A percentile compares a stretch with the other conserved stretches of the same genome.
phyloP scores from a whole-genome alignment of 2,329 filamentous ascomycete genomes.

The Thelonectria rubi region DNA sequence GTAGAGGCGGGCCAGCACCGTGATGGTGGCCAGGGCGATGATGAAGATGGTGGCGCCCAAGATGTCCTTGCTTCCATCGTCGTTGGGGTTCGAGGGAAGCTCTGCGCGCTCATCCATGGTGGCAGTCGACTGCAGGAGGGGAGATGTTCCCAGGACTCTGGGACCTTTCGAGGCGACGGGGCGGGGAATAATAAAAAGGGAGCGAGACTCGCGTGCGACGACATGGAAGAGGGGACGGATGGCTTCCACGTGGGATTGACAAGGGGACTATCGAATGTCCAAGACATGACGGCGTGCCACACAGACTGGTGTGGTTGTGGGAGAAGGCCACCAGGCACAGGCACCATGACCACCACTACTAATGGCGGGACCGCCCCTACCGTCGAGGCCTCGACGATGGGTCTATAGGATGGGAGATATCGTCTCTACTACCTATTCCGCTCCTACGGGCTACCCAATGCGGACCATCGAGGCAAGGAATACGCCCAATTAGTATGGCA shows the following conservation, averaged over 20 bases:
- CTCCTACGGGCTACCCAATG: background rate
- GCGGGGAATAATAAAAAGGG: constrained; percentile 27
- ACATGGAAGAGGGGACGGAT: background rate
- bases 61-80: constrained; percentile 50
- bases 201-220: background rate
- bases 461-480: background rate
- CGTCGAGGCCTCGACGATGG: background rate
- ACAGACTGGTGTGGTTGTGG: background rate
- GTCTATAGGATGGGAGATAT: constrained; percentile 5
- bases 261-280: constrained; percentile 8
- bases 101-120: constrained; percentile 33
- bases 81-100: constrained; percentile 45
- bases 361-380: constrained; percentile 5
- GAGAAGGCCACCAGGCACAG: constrained; percentile 12
- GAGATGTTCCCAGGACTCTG: constrained; percentile 22
- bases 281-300: constrained; percentile 10
- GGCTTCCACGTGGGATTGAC: constrained; percentile 8
- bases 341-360: background rate
- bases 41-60: constrained; percentile 52
- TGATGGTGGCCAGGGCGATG: constrained; percentile 48
- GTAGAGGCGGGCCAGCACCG: constrained; percentile 54
- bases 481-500: background rate
- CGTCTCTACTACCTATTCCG: background rate
- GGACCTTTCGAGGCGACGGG: constrained; percentile 7
- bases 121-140: constrained; percentile 7